phyloP scores from a whole-genome alignment of 1,284 basidiomycete species.

The Cryptococcus deneoformans region DNA sequence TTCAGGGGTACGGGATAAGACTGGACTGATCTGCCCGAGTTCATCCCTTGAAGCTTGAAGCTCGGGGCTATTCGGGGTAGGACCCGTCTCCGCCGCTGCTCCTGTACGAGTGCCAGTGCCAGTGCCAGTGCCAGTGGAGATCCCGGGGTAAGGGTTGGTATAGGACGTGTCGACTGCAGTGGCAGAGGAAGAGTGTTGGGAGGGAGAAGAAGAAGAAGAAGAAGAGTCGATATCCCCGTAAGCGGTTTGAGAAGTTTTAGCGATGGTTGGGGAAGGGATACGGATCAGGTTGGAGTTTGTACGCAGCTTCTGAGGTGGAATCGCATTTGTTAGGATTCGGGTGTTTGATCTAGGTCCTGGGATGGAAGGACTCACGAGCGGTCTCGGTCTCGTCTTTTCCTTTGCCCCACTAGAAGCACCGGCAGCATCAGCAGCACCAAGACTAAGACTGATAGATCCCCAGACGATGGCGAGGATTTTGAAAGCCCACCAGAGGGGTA shows the following conservation, averaged over 20 bases:
- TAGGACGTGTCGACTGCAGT: neutral
- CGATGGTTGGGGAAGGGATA: neutral
- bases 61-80: neutral
- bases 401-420: neutral
- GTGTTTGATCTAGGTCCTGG: neutral
- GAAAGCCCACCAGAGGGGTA: constrained; percentile 10
- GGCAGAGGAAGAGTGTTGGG: no score
- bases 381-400: constrained; percentile 6
- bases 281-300: neutral
- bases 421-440: neutral
- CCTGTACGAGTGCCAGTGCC: no score
- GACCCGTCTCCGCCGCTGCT: neutral
- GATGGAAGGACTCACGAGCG: constrained; percentile 7
- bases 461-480: constrained; percentile 6
- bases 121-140: neutral
- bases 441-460: constrained; percentile 1
- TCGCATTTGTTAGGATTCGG: neutral
- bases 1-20: no score
- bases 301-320: neutral
- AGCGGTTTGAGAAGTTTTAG: neutral
- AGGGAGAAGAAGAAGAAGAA: no score
- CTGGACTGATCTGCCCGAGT: no score
- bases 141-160: neutral
- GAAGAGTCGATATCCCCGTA: neutral
- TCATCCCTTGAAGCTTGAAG: no score